A percentile compares a stretch with the other conserved stretches of the same genome.
phyloP scores from a whole-genome alignment of 805 yeast genomes.

The Wickerhamiella nectarea region DNA sequence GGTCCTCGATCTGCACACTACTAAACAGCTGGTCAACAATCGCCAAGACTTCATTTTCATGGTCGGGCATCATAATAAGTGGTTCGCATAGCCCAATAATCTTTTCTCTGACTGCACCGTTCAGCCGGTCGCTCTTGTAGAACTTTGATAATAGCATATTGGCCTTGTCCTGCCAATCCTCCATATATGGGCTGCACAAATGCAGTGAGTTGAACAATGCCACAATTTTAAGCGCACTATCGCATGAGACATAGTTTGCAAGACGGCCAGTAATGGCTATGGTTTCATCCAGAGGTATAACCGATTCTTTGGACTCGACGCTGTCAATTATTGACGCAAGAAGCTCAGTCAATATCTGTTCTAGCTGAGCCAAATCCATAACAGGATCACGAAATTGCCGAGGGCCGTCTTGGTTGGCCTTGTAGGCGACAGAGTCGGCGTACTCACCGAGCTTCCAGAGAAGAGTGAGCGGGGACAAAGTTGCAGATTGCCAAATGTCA shows the following conservation, averaged over 20 bases:
- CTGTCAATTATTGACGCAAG: conserved; percentile 20
- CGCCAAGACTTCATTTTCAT: conserved; percentile 11
- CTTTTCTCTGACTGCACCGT: conserved; percentile 22
- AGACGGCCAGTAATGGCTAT: conserved; percentile 18
- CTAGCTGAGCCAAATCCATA: not conserved
- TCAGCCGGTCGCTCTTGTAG: conserved; percentile 22
- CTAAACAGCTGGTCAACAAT: conserved; percentile 12
- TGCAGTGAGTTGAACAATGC: conserved; percentile 35
- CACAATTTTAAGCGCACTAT: conserved; percentile 33
- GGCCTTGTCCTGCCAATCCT: conserved; percentile 40
- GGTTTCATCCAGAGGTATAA: conserved; percentile 26
- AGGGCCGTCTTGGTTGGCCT: not conserved
- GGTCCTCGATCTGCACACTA: conserved; percentile 10
- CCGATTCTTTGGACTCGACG: conserved; percentile 21
- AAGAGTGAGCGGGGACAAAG: conserved; percentile 18
- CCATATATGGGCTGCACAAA: conserved; percentile 39
- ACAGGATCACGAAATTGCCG: not conserved
- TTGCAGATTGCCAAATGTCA: conserved; percentile 10
- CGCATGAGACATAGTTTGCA: conserved; percentile 28
- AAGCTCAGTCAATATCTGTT: not conserved
- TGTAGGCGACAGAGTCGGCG: not conserved
- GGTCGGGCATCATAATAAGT: conserved; percentile 16
- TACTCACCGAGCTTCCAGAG: conserved; percentile 7
- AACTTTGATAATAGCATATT: conserved; percentile 34
- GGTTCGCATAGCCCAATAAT: conserved; percentile 24